These are phyloP conservation scores for Raphanus raphanistrum DNA, from an alignment of 345 rosid genomes.

Conservation along the genomic window DNA sequence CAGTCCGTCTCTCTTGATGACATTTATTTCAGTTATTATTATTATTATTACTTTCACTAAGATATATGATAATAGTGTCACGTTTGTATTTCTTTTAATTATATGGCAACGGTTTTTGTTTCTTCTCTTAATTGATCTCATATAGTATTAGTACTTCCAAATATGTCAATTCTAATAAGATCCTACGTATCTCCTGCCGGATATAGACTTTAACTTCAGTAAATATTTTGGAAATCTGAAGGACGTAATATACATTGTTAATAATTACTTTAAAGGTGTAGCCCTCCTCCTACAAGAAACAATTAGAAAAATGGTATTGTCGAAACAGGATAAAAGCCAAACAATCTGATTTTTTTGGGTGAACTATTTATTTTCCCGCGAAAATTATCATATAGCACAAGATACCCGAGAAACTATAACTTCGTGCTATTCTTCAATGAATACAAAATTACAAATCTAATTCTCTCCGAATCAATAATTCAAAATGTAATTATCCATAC, in stretches of 20 bases:
- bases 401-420: no score
- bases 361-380: no score
- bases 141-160: neutral
- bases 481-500: no score
- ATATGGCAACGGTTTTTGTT: neutral
- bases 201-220: neutral
- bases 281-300: neutral
- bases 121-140: slow-evolving; percentile 10
- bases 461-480: no score
- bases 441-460: no score
- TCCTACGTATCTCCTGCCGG: neutral
- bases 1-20: slow-evolving; percentile 30
- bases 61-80: slow-evolving; percentile 28
- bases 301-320: neutral
- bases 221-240: neutral
- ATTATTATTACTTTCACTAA: slow-evolving; percentile 19
- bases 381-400: no score
- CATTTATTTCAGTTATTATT: slow-evolving; percentile 1
- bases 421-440: no score
- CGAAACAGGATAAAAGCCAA: neutral
- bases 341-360: neutral
- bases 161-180: neutral
- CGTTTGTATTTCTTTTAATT: slow-evolving; percentile 29
- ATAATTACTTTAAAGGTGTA: neutral
- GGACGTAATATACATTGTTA: neutral